phyloP scores from a whole-genome alignment of 73 alveolate species.

The Halteria grandinella region DNA sequence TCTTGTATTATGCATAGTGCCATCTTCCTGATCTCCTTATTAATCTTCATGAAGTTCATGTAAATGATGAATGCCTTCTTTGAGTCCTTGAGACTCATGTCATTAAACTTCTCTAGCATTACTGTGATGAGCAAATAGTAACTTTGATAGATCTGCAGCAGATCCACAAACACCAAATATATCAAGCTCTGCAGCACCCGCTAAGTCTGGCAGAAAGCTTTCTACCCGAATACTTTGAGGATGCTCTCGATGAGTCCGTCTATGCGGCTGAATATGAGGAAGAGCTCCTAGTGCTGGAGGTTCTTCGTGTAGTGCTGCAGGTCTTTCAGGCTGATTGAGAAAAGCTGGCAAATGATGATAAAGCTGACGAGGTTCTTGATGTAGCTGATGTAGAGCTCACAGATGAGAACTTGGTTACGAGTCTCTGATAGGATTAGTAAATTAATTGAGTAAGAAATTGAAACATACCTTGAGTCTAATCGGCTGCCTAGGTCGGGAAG shows the following conservation, averaged over 20 bases:
- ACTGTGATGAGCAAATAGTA: constrained; percentile 29
- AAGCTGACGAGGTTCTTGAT: constrained; percentile 28
- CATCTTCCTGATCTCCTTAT: constrained; percentile 37
- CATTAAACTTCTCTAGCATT: constrained; percentile 34
- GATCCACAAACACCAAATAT: constrained; percentile 36
- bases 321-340: constrained; percentile 24
- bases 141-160: constrained; percentile 35
- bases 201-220: constrained; percentile 9
- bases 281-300: constrained; percentile 12
- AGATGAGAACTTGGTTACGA: constrained; percentile 10
- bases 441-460: not conserved
- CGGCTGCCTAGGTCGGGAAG: not conserved
- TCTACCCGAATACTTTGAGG: constrained; percentile 34
- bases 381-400: constrained; percentile 40
- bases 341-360: constrained; percentile 22
- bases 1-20: constrained; percentile 17
- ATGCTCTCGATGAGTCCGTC: constrained; percentile 33
- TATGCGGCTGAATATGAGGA: constrained; percentile 32
- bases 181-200: constrained; percentile 2
- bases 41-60: constrained; percentile 30
- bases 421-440: not conserved
- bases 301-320: constrained; percentile 27
- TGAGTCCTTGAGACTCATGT: constrained; percentile 29
- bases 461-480: constrained; percentile 12
- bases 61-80: constrained; percentile 40